A percentile compares a stretch with the other conserved stretches of the same genome.
These are phyloP conservation scores for Diutina siamensis DNA, from an alignment of 1,139 yeast species.

Conservation along the genomic window DNA sequence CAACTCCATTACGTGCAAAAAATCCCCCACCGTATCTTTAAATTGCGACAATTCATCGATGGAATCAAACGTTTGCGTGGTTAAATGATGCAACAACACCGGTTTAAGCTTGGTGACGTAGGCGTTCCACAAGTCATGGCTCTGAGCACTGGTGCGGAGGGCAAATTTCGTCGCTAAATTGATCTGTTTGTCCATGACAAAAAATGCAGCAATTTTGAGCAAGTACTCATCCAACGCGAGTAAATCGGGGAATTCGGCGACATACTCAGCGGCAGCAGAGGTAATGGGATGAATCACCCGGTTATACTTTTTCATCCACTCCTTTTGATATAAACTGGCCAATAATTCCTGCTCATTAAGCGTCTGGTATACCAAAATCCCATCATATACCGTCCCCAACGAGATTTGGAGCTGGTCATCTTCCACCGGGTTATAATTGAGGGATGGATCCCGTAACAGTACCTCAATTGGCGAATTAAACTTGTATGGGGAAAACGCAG, in stretches of 20 bases:
- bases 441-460: constrained; percentile 48
- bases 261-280: constrained; percentile 12
- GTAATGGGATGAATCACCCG: constrained; percentile 60
- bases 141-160: constrained; percentile 41
- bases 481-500: constrained; percentile 44
- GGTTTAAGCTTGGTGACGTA: constrained; percentile 50
- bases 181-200: constrained; percentile 62
- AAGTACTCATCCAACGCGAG: constrained; percentile 44
- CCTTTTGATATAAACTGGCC: constrained; percentile 54
- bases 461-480: constrained; percentile 81
- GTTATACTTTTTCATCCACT: constrained; percentile 63
- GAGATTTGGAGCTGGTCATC: constrained; percentile 40
- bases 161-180: constrained; percentile 45
- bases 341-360: constrained; percentile 54
- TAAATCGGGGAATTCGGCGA: constrained; percentile 13
- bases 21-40: constrained; percentile 56
- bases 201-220: constrained; percentile 61
- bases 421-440: constrained; percentile 33
- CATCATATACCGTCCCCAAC: constrained; percentile 66
- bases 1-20: constrained; percentile 68
- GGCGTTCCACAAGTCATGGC: constrained; percentile 74
- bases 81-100: constrained; percentile 27
- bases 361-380: constrained; percentile 70
- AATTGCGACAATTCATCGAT: constrained; percentile 20
- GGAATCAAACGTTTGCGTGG: constrained; percentile 11